phyloP scores from a whole-genome alignment of 129 eudicot genomes.

The Artemisia tridentata region DNA sequence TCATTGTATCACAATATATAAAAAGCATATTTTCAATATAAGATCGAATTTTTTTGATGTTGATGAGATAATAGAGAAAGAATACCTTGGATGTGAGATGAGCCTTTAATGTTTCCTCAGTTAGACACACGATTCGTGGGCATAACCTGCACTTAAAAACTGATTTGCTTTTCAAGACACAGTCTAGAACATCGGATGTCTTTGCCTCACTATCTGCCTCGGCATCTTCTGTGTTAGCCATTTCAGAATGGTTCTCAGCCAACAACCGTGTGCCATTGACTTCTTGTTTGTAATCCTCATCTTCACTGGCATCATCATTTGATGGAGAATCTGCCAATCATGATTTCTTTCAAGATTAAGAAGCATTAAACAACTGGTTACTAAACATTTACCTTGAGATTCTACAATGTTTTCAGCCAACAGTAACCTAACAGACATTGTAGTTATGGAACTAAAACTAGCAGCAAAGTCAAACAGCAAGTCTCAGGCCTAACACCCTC shows the following conservation, averaged over 20 bases:
- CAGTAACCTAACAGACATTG: not conserved
- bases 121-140: slow-evolving; percentile 85
- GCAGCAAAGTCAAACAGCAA: not conserved
- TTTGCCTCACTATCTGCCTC: slow-evolving; percentile 30
- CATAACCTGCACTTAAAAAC: slow-evolving; percentile 92
- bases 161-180: slow-evolving; percentile 70
- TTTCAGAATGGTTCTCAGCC: slow-evolving; percentile 18
- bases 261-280: not conserved
- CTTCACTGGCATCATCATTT: slow-evolving; percentile 49
- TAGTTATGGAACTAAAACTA: not conserved
- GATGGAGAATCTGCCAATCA: slow-evolving; percentile 56
- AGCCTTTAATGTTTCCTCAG: slow-evolving; percentile 72
- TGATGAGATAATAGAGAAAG: not conserved
- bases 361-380: not conserved
- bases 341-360: slow-evolving; percentile 11
- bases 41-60: not conserved
- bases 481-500: not conserved
- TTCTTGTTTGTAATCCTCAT: slow-evolving; percentile 23
- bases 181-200: slow-evolving; percentile 37
- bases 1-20: not conserved
- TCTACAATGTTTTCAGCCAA: not conserved
- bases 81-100: slow-evolving; percentile 86
- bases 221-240: not conserved
- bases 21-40: no score
- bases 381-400: not conserved